Evolutionary conservation across 345 rosid species (phyloP).

Genomic region (Gynandropsis gynandra): DNA sequence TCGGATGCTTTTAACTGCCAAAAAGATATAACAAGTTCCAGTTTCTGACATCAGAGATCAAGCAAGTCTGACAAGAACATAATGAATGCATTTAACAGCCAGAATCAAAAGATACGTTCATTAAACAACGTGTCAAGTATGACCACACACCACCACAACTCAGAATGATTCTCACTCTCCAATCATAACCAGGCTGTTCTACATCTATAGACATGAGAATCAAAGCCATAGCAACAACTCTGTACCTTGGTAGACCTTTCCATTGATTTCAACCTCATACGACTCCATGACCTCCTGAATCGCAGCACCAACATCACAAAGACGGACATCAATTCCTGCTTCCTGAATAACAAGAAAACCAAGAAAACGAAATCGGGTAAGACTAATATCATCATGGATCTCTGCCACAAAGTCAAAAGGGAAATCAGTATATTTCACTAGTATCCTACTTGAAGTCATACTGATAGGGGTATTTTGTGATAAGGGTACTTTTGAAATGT

Average conservation of each 20-base stretch:
- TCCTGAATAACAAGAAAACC: constrained; percentile 38
- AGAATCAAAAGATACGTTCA: no score
- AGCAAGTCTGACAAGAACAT: no score
- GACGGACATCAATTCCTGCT: constrained; percentile 84
- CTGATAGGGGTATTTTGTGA: no score
- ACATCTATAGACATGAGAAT: no score
- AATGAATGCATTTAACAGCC: no score
- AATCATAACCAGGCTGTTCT: background rate
- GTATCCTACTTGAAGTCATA: no score
- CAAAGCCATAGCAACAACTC: no score
- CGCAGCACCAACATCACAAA: constrained; percentile 90
- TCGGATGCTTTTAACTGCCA: constrained; percentile 79
- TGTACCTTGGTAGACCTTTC: constrained; percentile 89
- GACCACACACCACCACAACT: background rate
- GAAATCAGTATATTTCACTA: no score
- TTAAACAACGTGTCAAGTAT: no score
- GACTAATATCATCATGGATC: no score
- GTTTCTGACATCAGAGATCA: background rate
- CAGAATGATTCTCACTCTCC: background rate
- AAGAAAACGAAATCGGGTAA: background rate
- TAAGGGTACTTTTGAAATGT: no score
- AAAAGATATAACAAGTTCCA: constrained; percentile 12
- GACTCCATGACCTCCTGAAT: constrained; percentile 97
- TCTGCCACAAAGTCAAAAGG: no score
- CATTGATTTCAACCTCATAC: constrained; percentile 87